Base-by-base conservation (phyloP, 768 basidiomycete species). In the Lentinula sp. region DNA sequence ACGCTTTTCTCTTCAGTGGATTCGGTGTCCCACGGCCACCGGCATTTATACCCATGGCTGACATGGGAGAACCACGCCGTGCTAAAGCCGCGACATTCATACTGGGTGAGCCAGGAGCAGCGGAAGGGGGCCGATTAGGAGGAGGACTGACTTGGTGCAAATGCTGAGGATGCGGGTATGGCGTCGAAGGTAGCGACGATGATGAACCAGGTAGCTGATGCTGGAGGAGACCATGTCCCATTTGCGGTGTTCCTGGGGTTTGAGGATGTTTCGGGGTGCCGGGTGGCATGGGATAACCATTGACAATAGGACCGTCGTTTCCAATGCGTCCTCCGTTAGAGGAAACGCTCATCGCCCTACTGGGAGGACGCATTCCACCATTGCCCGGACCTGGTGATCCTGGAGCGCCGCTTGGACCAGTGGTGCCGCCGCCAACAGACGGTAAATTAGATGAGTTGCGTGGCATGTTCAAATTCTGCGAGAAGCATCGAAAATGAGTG, bases 301-400 rank as follows among this genome's bases (percentile, higher is more conserved):
- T 52, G 49, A 42, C 28, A 12, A 59, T 43, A 28, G 37, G 36
- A 6, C 54, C 54, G 15, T 59, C 57, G 15, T 50, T 59, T 2
- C 36, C 48, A 13, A 18, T 33, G 18, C 48, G 28, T 3, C 43
- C 59, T 18, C 49, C 50, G 9, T 39, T 20, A 36, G 49, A 37
- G 10, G 49, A 32, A 15, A 42, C 56, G 20, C 53, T 61, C 60
- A 56, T 61, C 2, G 61, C 54, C 16, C 61, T 33, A 43, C 61
- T 62, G 3, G 61, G 61, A 41, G 61, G 61, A 32, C 61, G 61
- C 55, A 54, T 60, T 16, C 45, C 48, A 50, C 16, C 33, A 15
- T 3, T 28, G 28, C 45, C 32, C 12, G 54, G 54, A 10, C 28
- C 35, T 10, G 39, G 49, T 9, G 59, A 52, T 36, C 45, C 57